Evolutionary conservation across 164 flowering plant genomes (phyloP), one percentile per base, ranked within the genome.

Genomic region (Protea cynaroides): DNA sequence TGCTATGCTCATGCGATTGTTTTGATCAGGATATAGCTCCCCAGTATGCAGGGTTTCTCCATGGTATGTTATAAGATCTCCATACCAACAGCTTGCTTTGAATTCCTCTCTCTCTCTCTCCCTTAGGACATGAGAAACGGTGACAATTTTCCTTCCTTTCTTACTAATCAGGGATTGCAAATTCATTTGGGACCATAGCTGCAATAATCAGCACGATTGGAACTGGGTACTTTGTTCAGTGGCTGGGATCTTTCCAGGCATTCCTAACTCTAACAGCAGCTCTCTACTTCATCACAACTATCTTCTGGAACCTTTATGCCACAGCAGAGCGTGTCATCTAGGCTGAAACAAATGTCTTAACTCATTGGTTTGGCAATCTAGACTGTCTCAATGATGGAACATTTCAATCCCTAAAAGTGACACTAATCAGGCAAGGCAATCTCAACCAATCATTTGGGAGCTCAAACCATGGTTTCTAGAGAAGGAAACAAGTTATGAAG

Each of bases 161-260:
- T 25, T 46, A 51, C 18, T 1, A 49, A 49, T 12, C 89, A 94
- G 97, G 98, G 17, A 85, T 91, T 46, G 64, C 97, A 54, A 94
- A 94, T 74, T 86, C 95, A 34, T 76, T 83, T 2, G 98, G 96
- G 67, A 89, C 98, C 53, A 44, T 89, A 44, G 98, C 93, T 17
- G 98, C 97, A 6, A 94, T 94, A 65, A 64, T 88, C 64, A 94
- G 98, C 78, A 94, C 97, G 10, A 86, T 91, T 24, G 96, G 97
- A 47, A 86, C 98, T 0, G 98, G 97, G 24, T 87, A 85, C 70
- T 94, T 94, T 67, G 97, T 94, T 12, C 87, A 94, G 51, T 91
- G 98, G 97, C 73, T 91, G 36, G 98, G 98, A 67, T 94, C 98
- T 4, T 94, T 94, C 65, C 95, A 91, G 61, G 96, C 98, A 34